These are phyloP conservation scores for Aureobasidium namibiae DNA, from an alignment of 2,329 filamentous ascomycete species.

Conservation along the genomic window DNA sequence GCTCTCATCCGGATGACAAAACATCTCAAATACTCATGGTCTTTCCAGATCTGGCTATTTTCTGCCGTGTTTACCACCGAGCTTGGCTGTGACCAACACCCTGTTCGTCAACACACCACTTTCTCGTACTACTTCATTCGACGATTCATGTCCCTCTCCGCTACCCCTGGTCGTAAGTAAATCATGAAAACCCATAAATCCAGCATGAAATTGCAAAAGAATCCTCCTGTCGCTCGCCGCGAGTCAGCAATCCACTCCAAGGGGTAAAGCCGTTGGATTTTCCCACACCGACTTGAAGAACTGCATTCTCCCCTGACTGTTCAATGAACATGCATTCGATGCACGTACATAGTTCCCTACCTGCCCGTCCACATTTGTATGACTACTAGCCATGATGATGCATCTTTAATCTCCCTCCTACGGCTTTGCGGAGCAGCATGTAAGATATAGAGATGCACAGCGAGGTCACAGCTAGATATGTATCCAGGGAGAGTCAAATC, in stretches of 20 bases:
- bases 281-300: not conserved
- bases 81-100: not conserved
- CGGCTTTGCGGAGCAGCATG: too few species aligned
- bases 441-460: too few species aligned
- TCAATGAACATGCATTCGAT: not conserved
- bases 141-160: too few species aligned
- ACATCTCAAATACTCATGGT: not conserved
- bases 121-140: too few species aligned
- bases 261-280: not conserved
- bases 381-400: too few species aligned
- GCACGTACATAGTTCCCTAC: not conserved
- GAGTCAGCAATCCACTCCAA: not conserved
- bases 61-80: not conserved
- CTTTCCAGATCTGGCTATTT: not conserved
- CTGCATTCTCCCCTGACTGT: not conserved
- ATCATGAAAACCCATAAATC: too few species aligned
- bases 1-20: not conserved
- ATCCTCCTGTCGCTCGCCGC: not conserved
- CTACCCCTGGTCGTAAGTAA: too few species aligned
- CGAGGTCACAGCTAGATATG: not conserved
- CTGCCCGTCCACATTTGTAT: not conserved
- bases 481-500: too few species aligned
- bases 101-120: not conserved
- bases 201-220: too few species aligned
- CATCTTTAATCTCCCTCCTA: too few species aligned